These are phyloP conservation scores for Huntiella bhutanensis DNA, from an alignment of 2,329 filamentous ascomycete genomes.

Conservation along the genomic window DNA sequence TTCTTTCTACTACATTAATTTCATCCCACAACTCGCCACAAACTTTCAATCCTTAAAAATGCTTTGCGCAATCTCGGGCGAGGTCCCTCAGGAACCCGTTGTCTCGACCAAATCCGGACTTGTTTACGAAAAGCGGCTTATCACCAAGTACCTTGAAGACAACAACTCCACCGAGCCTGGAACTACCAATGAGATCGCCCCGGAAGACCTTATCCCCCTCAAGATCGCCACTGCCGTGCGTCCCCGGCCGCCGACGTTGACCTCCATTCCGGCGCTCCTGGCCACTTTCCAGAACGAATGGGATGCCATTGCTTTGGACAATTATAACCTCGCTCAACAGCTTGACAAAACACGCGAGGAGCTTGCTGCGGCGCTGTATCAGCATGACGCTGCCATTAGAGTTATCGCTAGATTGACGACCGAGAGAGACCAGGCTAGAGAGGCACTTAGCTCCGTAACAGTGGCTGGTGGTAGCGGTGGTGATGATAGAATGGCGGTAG, in stretches of 20 bases:
- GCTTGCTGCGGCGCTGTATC: slow-evolving; percentile 81
- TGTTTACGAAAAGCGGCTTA: slow-evolving; percentile 85
- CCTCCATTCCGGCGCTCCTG: slow-evolving; percentile 86
- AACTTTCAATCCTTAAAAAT: slow-evolving; percentile 18
- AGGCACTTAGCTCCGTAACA: slow-evolving; percentile 70
- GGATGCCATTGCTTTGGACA: slow-evolving; percentile 83
- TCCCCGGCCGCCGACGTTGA: slow-evolving; percentile 79
- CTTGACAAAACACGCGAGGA: slow-evolving; percentile 81
- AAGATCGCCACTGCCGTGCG: slow-evolving; percentile 69
- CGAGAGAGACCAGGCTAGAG: slow-evolving; percentile 81
- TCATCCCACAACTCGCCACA: too few relatives aligned
- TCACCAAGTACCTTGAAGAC: slow-evolving; percentile 86
- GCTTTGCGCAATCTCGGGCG: slow-evolving; percentile 59
- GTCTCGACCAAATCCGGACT: slow-evolving; percentile 86
- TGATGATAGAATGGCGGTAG: slow-evolving; percentile 85
- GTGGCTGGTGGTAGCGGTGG: slow-evolving; percentile 36
- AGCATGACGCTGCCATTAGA: slow-evolving; percentile 89
- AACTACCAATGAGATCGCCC: slow-evolving; percentile 64
- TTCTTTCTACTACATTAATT: too few relatives aligned
- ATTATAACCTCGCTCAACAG: slow-evolving; percentile 78
- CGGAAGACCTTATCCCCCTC: slow-evolving; percentile 74
- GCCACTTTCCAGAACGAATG: slow-evolving; percentile 96
- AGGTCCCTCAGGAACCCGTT: slow-evolving; percentile 85
- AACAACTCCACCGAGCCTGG: slow-evolving; percentile 77
- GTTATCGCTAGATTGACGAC: slow-evolving; percentile 83